These are phyloP conservation scores for Coemansia sp. DNA, from an alignment of 192 early-diverging fungal genomes.

Conservation along the genomic window DNA sequence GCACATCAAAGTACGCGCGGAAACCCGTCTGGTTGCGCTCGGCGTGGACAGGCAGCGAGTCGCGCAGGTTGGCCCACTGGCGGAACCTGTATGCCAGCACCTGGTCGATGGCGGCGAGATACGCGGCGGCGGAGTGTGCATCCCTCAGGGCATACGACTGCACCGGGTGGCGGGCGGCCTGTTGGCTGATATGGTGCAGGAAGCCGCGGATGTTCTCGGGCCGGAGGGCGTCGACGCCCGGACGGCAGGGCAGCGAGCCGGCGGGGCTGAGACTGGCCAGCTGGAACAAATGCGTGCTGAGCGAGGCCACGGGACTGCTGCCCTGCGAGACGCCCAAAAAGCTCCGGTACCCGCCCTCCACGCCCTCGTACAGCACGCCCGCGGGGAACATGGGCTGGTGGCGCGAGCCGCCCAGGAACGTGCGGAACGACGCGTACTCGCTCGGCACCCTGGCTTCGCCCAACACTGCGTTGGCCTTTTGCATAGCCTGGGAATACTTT, in stretches of 20 bases:
- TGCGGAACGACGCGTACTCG: constrained; percentile 85
- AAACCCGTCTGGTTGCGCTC: constrained; percentile 65
- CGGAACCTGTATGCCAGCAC: constrained; percentile 80
- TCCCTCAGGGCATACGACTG: constrained; percentile 63
- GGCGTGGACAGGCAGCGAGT: constrained; percentile 79
- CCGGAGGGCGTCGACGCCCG: constrained; percentile 71
- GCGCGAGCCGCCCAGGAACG: constrained; percentile 88
- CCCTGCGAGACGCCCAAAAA: constrained; percentile 84
- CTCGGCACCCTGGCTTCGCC: constrained; percentile 65
- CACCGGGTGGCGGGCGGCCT: constrained; percentile 52
- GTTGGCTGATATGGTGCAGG: constrained; percentile 62
- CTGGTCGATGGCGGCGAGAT: constrained; percentile 77
- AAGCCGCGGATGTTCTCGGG: constrained; percentile 80
- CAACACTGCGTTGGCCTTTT: constrained; percentile 73
- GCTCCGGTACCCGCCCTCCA: constrained; percentile 51
- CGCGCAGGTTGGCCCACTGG: constrained; percentile 88
- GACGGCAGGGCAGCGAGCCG: constrained; percentile 74
- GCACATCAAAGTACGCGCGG: constrained; percentile 61
- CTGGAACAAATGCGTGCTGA: constrained; percentile 81
- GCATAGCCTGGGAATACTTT: constrained; percentile 60
- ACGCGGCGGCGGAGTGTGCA: constrained; percentile 62
- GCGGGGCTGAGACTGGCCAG: constrained; percentile 74
- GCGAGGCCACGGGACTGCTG: constrained; percentile 85
- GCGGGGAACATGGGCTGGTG: constrained; percentile 89
- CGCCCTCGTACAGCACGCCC: constrained; percentile 83